Evolutionary conservation across 2,329 filamentous ascomycete genomes (phyloP).

Genomic region (Monosporascus sp.): DNA sequence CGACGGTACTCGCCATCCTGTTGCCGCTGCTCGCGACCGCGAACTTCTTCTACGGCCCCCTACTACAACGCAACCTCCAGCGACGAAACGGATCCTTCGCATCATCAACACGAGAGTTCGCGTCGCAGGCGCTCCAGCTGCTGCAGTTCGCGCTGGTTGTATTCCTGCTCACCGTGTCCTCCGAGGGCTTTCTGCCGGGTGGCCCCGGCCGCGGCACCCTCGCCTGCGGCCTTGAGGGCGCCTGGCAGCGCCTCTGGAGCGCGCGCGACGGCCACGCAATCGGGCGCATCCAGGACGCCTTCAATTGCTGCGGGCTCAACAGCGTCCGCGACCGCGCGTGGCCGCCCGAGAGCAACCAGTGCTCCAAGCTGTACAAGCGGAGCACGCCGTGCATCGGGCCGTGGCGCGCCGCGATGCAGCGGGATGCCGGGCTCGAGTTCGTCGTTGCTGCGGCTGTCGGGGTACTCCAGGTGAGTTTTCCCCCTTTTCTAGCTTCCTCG

Average conservation of each 20-base stretch:
- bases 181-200: constrained; percentile 30
- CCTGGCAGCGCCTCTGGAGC: constrained; percentile 52
- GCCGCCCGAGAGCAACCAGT: constrained; percentile 39
- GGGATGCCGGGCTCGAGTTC: constrained; percentile 50
- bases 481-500: too few species aligned
- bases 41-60: constrained; percentile 19
- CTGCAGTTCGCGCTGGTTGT: constrained; percentile 38
- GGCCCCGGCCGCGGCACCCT: constrained; percentile 20
- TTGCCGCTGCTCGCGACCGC: constrained; percentile 23
- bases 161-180: constrained; percentile 38
- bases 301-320: constrained; percentile 63
- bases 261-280: constrained; percentile 46
- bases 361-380: constrained; percentile 42
- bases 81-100: neutral
- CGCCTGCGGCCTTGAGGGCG: constrained; percentile 50
- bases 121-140: constrained; percentile 33
- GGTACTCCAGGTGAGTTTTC: constrained; percentile 48
- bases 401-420: constrained; percentile 54
- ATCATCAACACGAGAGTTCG: constrained; percentile 12
- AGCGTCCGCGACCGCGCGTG: constrained; percentile 55
- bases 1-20: constrained; percentile 23
- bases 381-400: constrained; percentile 42
- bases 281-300: constrained; percentile 57
- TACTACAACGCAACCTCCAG: constrained; percentile 6
- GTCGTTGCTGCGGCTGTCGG: constrained; percentile 48